These are phyloP conservation scores for Candida glucosophila DNA, from an alignment of 1,139 yeast species.

Conservation along the genomic window DNA sequence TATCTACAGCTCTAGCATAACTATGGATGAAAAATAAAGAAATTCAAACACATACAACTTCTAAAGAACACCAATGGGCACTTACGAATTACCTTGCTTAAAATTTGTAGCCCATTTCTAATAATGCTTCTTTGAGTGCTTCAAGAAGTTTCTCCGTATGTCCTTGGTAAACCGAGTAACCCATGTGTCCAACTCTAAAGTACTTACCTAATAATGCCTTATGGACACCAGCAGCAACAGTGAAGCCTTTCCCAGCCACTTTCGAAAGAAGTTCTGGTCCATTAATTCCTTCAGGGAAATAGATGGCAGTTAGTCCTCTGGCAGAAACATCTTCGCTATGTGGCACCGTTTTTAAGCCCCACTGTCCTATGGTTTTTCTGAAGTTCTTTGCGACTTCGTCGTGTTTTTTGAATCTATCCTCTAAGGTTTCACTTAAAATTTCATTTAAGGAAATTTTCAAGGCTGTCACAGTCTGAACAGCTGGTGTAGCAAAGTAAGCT, in stretches of 20 bases:
- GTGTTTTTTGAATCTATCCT: conserved; percentile 57
- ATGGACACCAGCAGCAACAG: conserved; percentile 88
- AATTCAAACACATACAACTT: too few relatives aligned
- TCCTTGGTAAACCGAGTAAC: conserved; percentile 41
- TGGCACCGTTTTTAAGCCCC: conserved; percentile 69
- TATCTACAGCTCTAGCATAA: background rate
- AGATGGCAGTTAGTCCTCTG: conserved; percentile 81
- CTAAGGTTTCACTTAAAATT: conserved; percentile 53
- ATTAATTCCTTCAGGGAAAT: conserved; percentile 68
- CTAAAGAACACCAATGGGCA: too few relatives aligned
- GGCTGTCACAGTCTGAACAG: conserved; percentile 80
- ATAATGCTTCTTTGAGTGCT: conserved; percentile 29
- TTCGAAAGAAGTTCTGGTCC: conserved; percentile 53
- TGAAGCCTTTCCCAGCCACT: conserved; percentile 61
- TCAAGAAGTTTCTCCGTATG: conserved; percentile 28
- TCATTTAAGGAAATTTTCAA: conserved; percentile 70
- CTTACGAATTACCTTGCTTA: too few relatives aligned
- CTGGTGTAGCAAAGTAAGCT: conserved; percentile 91
- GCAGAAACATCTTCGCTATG: conserved; percentile 57
- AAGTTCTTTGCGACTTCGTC: conserved; percentile 53
- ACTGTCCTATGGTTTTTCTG: conserved; percentile 45
- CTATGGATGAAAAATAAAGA: too few relatives aligned
- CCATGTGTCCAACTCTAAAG: conserved; percentile 96
- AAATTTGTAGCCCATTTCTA: conserved; percentile 17
- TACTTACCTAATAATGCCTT: conserved; percentile 72